Percentiles rank a stretch among this genome's conserved stretches.
Conservation (phyloP, 768 basidiomycete genomes). For the Tremella yokohamensis region DNA sequence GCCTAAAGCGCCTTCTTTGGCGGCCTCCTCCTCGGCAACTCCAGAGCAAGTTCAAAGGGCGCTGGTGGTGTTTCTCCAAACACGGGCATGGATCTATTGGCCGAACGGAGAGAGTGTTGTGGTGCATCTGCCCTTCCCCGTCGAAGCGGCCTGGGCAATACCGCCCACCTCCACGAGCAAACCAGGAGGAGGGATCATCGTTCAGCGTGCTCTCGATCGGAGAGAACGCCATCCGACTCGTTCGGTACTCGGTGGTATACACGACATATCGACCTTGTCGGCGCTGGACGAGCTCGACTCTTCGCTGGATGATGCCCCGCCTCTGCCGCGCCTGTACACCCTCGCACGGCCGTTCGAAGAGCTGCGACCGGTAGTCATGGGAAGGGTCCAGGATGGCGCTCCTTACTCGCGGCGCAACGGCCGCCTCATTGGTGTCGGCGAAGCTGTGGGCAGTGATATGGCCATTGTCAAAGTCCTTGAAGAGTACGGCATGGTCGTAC, state of each 20-base stretch:
- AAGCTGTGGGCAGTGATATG: slow-evolving; percentile 6
- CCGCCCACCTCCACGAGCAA: neutral
- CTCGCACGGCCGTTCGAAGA: slow-evolving; percentile 43
- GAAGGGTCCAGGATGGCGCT: slow-evolving; percentile 12
- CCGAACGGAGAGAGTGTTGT: slow-evolving; percentile 40
- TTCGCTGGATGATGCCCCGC: slow-evolving; percentile 26
- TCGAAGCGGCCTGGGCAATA: slow-evolving; percentile 39
- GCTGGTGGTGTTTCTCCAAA: slow-evolving; percentile 45
- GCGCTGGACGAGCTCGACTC: slow-evolving; percentile 43
- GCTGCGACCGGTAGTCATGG: slow-evolving; percentile 30
- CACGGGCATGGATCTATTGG: slow-evolving; percentile 38
- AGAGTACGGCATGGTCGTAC: slow-evolving; percentile 28
- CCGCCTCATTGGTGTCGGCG: neutral
- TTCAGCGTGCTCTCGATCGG: slow-evolving; percentile 42
- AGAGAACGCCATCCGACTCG: slow-evolving; percentile 17
- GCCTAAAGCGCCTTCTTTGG: slow-evolving; percentile 7
- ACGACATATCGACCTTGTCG: slow-evolving; percentile 15
- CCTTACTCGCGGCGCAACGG: neutral
- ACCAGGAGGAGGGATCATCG: slow-evolving; percentile 33
- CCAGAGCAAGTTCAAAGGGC: slow-evolving; percentile 16
- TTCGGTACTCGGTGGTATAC: slow-evolving; percentile 19
- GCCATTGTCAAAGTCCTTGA: slow-evolving; percentile 16
- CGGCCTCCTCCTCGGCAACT: neutral
- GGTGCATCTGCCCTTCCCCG: slow-evolving; percentile 41
- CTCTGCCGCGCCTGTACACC: slow-evolving; percentile 32